Evolutionary conservation across 768 basidiomycete genomes (phyloP), one percentile per base, ranked within the genome.

Genomic region (Naematelia encephala): DNA sequence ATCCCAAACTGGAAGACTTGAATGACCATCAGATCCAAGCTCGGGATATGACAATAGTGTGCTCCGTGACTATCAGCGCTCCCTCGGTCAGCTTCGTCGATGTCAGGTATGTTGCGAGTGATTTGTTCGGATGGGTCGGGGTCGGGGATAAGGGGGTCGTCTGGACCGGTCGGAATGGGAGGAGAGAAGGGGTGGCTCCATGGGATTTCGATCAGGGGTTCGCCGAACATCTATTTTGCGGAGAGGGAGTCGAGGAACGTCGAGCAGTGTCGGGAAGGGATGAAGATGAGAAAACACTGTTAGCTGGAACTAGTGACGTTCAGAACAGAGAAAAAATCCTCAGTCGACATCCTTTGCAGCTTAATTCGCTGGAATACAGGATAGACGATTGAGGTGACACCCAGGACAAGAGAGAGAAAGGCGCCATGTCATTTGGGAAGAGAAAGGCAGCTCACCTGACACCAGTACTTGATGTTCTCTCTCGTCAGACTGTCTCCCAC

Each of bases 1-100:
- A 63, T 50, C 21, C 70, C 70, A 54, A 67, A 72, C 25, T 72
- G 60, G 58, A 68, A 68, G 23, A 67, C 57, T 27, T 64, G 63
- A 3, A 72, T 56, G 39, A 72, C 45, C 59, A 72, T 54, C 5
- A 72, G 56, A 45, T 68, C 70, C 49, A 66, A 43, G 23, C 60
- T 59, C 2, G 59, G 61, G 2, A 66, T 46, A 29, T 60, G 63
- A 47, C 70, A 72, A 25, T 60, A 57, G 52, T 64, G 64, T 30
- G 25, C 16, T 21, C 50, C 50, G 50, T 21, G 25, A 13, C 21
- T 16, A 16, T 16, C 34, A 16, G 8, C 34, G 8, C 16, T 39
- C 34, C 34, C 34, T 8, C 34, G 34, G 8, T 8, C 8, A 8
- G 34, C 34, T 39, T 39, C 34, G 34, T 39, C 34, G 8, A 16